These are phyloP conservation scores for Melanogaster broomeanus DNA, from an alignment of 768 basidiomycete species.

Conservation along the genomic window DNA sequence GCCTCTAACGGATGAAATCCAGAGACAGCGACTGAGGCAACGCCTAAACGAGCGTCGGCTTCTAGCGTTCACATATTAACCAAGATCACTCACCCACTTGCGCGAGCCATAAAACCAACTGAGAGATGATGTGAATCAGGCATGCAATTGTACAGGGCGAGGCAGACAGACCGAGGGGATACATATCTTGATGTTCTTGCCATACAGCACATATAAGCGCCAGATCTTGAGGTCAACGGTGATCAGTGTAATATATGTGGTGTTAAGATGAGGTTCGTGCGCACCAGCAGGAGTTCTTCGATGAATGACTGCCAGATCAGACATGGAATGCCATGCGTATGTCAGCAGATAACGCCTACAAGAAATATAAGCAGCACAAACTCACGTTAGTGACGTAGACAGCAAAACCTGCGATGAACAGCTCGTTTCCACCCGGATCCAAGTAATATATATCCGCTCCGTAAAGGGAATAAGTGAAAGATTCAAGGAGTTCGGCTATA, in stretches of 20 bases:
- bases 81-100: slow-evolving; percentile 16
- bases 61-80: not conserved
- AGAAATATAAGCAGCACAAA: not conserved
- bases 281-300: slow-evolving; percentile 18
- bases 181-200: slow-evolving; percentile 9
- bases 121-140: not conserved
- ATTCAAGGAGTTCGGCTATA: slow-evolving; percentile 10
- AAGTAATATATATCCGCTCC: not conserved
- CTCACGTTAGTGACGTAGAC: slow-evolving; percentile 16
- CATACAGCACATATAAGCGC: slow-evolving; percentile 24
- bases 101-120: slow-evolving; percentile 15
- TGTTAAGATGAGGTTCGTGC: not conserved
- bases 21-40: slow-evolving; percentile 15
- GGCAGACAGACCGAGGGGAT: slow-evolving; percentile 15
- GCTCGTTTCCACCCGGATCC: not conserved
- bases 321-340: not conserved
- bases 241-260: no score
- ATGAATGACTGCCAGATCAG: slow-evolving; percentile 10
- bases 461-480: slow-evolving; percentile 5
- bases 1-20: slow-evolving; percentile 14
- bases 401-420: slow-evolving; percentile 13
- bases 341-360: not conserved
- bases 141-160: not conserved
- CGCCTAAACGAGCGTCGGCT: not conserved
- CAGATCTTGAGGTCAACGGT: slow-evolving; percentile 14